Percentiles rank a stretch among this genome's conserved stretches.
phyloP scores from a whole-genome alignment of 306 rosid genomes.

The Castanea mollissima region DNA sequence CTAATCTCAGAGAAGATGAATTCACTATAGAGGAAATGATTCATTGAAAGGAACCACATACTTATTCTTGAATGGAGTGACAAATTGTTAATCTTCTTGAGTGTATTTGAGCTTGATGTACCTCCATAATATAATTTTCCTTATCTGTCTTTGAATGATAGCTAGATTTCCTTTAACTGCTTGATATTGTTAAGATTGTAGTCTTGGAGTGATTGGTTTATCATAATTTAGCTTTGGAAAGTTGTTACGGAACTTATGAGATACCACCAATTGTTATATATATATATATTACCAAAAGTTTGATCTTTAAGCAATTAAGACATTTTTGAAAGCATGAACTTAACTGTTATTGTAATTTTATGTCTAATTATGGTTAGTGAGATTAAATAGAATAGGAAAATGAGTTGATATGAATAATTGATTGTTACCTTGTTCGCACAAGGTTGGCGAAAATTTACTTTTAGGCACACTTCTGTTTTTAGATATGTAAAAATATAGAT shows the following conservation, averaged over 20 bases:
- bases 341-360: background rate
- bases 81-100: conserved; percentile 62
- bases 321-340: background rate
- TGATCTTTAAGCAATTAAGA: background rate
- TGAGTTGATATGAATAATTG: no score
- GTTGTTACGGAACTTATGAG: no score
- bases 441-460: no score
- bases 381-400: no score
- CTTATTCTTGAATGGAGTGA: conserved; percentile 99
- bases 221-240: no score
- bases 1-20: conserved; percentile 94
- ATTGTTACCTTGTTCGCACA: no score
- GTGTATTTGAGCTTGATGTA: conserved; percentile 7
- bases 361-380: no score
- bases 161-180: background rate
- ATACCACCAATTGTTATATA: background rate
- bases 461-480: no score
- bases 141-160: background rate
- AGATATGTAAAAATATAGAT: no score
- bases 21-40: conserved; percentile 88
- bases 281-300: background rate
- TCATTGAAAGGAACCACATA: conserved; percentile 88
- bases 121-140: background rate
- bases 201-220: no score
- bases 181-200: no score